Evolutionary conservation across 345 rosid species (phyloP), one percentile per base, ranked within the genome.

Genomic region (Euclidium syriacum): DNA sequence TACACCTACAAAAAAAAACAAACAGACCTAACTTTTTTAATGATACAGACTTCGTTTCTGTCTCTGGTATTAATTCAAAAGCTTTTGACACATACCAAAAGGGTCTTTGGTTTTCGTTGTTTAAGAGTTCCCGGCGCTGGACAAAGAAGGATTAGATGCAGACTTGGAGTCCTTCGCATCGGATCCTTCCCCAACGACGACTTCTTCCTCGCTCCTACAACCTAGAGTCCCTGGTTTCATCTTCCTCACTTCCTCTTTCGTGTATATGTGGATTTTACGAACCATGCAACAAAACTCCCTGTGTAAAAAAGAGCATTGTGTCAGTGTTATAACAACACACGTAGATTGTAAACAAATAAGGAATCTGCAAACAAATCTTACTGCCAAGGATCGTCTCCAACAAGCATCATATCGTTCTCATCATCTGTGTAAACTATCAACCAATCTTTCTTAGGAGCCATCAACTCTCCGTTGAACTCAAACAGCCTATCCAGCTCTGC

Each of bases 381-480:
- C 98, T 75, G 84, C 98, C 96, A 91, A 9, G 98, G 98, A 74
- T 91, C 98, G 52, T 91, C 98, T 33, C 96, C 98, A 34, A 86
- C 91, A 54, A 85, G 91, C 98, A 91, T 88, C 80, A 88, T 86
- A 60, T 91, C 98, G 52, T 77, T 86, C 75, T 91, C 98, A 39
- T 85, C 88, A 72, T 91, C 98, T 5, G 90, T 83, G 56, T 84
- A 91, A 7, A 88, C 86, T 27, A 88, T 67, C 60, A 81, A 71
- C 98, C 96, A 88, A 47, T 81, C 79, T 59, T 77, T 88, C 46
- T 69, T 73, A 6, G 83, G 74, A 55, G 85, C 69, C 71, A 77
- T 57, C 68, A 88, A 65, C 75, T 77, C 86, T 32, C 96, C 95
- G 14, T 76, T 77, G 51, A 88, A 83, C 40, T 86, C 95, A 73